A percentile compares a stretch with the other conserved stretches of the same genome.
Conservation (phyloP, 106 monocot genomes). For the Allium fistulosum region DNA sequence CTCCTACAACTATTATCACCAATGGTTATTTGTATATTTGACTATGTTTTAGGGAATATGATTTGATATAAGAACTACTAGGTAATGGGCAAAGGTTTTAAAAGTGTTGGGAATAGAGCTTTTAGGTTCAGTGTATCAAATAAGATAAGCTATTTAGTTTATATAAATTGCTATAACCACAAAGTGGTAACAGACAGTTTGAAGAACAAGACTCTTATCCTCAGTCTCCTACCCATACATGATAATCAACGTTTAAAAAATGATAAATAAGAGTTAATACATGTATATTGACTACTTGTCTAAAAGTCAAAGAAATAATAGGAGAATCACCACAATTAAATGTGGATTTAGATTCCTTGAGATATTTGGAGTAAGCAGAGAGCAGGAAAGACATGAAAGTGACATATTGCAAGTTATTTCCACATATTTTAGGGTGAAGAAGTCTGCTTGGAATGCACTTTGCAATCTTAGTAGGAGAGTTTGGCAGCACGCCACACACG, state of each 20-base stretch:
- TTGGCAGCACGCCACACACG: constrained; percentile 33
- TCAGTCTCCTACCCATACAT: neutral
- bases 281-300: constrained; percentile 57
- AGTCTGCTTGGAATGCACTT: constrained; percentile 46
- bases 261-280: constrained; percentile 9
- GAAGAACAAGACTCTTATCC: too few relatives aligned
- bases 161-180: too few relatives aligned
- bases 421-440: constrained; percentile 40
- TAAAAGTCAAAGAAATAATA: constrained; percentile 26
- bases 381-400: constrained; percentile 68
- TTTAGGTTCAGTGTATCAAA: too few relatives aligned
- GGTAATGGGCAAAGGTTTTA: too few relatives aligned
- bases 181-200: too few relatives aligned
- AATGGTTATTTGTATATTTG: too few relatives aligned
- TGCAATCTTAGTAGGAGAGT: constrained; percentile 22
- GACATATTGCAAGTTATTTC: constrained; percentile 76
- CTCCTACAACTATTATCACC: too few relatives aligned
- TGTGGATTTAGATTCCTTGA: constrained; percentile 15
- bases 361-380: constrained; percentile 66
- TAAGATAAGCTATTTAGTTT: too few relatives aligned
- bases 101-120: too few relatives aligned
- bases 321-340: constrained; percentile 29
- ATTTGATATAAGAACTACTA: too few relatives aligned
- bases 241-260: neutral
- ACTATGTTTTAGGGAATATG: too few relatives aligned